Conservation (phyloP, 805 yeast genomes). For the Monosporozyma yasuniensis region DNA sequence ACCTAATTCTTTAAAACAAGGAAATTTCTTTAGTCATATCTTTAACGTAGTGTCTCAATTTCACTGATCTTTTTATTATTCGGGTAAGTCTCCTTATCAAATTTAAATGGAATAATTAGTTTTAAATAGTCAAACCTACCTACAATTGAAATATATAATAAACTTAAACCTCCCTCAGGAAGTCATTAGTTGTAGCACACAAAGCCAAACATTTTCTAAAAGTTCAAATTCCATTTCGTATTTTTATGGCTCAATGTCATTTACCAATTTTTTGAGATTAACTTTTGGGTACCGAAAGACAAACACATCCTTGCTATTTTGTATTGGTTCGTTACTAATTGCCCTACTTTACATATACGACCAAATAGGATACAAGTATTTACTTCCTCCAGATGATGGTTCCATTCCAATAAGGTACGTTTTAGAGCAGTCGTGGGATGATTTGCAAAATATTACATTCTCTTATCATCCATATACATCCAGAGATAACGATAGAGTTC, state of each 20-base stretch:
- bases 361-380: constrained; percentile 9
- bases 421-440: constrained; percentile 46
- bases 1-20: too few species aligned
- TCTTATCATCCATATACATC: constrained; percentile 74
- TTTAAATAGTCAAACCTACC: background rate
- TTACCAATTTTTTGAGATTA: constrained; percentile 33
- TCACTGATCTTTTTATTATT: background rate
- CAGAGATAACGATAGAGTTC: constrained; percentile 65
- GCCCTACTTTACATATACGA: constrained; percentile 31
- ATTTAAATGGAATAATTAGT: background rate
- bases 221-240: background rate
- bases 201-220: background rate
- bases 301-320: constrained; percentile 48
- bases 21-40: too few species aligned
- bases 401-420: constrained; percentile 29
- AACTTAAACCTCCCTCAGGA: background rate
- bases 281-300: constrained; percentile 68
- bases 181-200: background rate
- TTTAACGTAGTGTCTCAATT: too few species aligned
- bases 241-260: constrained; percentile 1
- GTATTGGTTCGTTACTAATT: constrained; percentile 38
- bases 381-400: constrained; percentile 29
- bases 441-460: constrained; percentile 58
- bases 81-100: background rate
- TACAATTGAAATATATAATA: background rate